Conservation (phyloP, 2,329 filamentous ascomycete genomes). For the Aspergillus pseudoviridinutans region DNA sequence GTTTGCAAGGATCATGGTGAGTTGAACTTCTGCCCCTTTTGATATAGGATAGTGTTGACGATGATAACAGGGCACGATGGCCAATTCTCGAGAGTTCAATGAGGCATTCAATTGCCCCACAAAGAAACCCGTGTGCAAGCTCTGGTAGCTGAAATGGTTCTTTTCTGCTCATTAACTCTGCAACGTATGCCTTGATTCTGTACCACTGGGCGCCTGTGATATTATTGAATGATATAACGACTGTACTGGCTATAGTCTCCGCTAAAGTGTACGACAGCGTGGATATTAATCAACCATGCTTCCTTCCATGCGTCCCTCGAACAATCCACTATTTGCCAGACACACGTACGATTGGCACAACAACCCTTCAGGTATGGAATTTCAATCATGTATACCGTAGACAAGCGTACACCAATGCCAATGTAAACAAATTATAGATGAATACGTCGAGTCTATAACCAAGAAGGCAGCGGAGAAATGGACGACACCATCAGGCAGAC, state of each 20-base stretch:
- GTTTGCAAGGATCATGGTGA: slow-evolving; percentile 53
- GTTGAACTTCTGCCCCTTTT: slow-evolving; percentile 12
- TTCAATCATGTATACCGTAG: too few species aligned
- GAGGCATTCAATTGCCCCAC: slow-evolving; percentile 63
- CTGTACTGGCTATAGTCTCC: neutral
- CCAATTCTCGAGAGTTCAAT: slow-evolving; percentile 64
- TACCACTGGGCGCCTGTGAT: neutral
- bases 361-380: too few species aligned
- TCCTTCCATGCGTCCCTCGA: neutral
- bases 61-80: slow-evolving; percentile 52
- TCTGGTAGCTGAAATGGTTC: slow-evolving; percentile 53
- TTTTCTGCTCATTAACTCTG: slow-evolving; percentile 5
- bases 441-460: too few species aligned
- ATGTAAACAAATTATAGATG: too few species aligned
- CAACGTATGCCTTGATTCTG: neutral
- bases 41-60: slow-evolving; percentile 1
- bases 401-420: too few species aligned
- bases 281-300: neutral
- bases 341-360: too few species aligned
- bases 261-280: neutral
- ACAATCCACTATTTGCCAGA: neutral
- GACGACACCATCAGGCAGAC: too few species aligned
- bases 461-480: too few species aligned
- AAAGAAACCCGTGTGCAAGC: slow-evolving; percentile 64
- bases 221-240: neutral